Evolutionary conservation across 306 rosid species (phyloP).

Genomic region (Styphnolobium japonicum): DNA sequence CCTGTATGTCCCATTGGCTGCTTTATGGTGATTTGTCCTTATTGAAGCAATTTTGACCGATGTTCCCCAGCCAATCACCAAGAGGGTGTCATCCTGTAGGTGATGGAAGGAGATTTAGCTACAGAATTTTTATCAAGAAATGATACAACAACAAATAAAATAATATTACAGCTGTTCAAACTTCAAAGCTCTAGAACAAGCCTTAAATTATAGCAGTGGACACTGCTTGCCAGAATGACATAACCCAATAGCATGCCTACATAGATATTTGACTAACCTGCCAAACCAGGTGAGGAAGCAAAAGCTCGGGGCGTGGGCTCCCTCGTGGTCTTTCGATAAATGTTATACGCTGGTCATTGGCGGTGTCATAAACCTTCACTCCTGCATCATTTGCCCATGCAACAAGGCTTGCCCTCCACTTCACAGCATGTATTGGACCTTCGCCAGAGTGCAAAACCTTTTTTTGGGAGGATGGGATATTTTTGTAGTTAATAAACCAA

Average conservation of each 20-base stretch:
- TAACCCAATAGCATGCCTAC: conserved; percentile 13
- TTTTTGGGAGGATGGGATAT: not conserved
- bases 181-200: not conserved
- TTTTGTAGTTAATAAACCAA: conserved; percentile 26
- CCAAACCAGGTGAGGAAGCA: conserved; percentile 97
- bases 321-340: conserved; percentile 94
- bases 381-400: conserved; percentile 99
- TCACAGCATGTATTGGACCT: conserved; percentile 96
- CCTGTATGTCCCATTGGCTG: conserved; percentile 66
- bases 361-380: conserved; percentile 90
- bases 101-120: conserved; percentile 29
- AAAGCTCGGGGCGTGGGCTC: conserved; percentile 87
- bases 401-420: conserved; percentile 93
- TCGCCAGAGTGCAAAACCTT: conserved; percentile 99
- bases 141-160: conserved; percentile 14
- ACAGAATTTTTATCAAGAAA: conserved; percentile 22
- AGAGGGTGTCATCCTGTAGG: conserved; percentile 77
- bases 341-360: conserved; percentile 87
- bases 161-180: not conserved
- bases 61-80: conserved; percentile 99
- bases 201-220: conserved; percentile 23
- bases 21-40: conserved; percentile 53
- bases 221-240: conserved; percentile 18
- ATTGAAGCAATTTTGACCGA: conserved; percentile 86
- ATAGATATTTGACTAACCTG: conserved; percentile 67